Evolutionary conservation across 768 basidiomycete species (phyloP), one percentile per base, ranked within the genome.

Genomic region (Krasilnikovozyma curviuscula): DNA sequence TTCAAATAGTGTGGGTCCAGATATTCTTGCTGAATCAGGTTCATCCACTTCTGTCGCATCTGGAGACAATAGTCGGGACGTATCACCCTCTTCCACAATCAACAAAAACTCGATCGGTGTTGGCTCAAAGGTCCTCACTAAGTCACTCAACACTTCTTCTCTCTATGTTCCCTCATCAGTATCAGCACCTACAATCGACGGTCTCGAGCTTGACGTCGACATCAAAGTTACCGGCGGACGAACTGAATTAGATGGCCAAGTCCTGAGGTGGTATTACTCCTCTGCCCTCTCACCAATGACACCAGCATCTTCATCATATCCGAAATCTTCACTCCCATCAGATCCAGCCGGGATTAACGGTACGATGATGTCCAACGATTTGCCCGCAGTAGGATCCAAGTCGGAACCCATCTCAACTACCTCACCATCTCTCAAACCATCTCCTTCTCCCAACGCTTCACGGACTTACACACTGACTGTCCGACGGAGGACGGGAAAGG

Each of bases 161-260:
- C 41, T 41, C 18, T n/a, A 6, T 13, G 40, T 47, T 7, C 50
- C 50, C 1, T 1, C 45, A 27, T 52, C n/a, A n/a, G n/a, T n/a
- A n/a, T n/a, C n/a, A n/a, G n/a, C n/a, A n/a, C n/a, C n/a, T n/a
- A n/a, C n/a, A n/a, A n/a, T n/a, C n/a, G n/a, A n/a, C n/a, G n/a
- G n/a, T 30, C 37, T 56, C 23, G 40, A 53, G 31, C 66, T 75
- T 49, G 66, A 68, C 43, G 57, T 73, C 5, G 55, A 65, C 6
- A 71, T 75, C 32, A 54, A 63, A 38, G 31, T 54, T 12, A 41
- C 51, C 12, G 30, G 32, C 2, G 57, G 57, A 8, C 25, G 42
- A 12, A 55, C 38, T 23, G 49, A 51, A 44, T 21, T 56, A 23
- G 37, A 46, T 1, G 57, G 56, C 8, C 56, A 57, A 28, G 50